These are phyloP conservation scores for Colletotrichum sp. DNA, from an alignment of 2,329 filamentous ascomycete species.

Conservation along the genomic window DNA sequence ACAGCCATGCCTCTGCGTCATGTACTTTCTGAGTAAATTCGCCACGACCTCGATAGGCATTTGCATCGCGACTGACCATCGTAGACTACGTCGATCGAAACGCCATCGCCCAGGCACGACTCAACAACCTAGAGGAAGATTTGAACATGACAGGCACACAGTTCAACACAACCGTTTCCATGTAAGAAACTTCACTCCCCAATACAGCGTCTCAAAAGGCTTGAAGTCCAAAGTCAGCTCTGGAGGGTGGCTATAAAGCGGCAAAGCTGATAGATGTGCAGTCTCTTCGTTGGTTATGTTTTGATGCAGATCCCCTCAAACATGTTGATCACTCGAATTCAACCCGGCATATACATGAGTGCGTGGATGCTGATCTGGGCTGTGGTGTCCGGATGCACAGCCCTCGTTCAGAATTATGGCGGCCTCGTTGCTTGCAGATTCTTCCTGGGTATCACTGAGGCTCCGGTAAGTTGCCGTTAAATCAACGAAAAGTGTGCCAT, in stretches of 20 bases:
- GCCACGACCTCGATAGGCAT: neutral
- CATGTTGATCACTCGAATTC: conserved; percentile 48
- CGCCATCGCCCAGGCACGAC: conserved; percentile 50
- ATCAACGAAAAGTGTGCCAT: fast-evolving
- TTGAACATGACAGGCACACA: conserved; percentile 43
- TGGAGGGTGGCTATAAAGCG: neutral
- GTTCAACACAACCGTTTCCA: conserved; percentile 41
- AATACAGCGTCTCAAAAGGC: neutral
- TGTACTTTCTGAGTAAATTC: conserved; percentile 46
- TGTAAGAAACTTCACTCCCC: conserved; percentile 25
- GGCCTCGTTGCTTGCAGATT: conserved; percentile 41
- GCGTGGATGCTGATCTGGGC: conserved; percentile 47
- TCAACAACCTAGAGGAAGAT: conserved; percentile 45
- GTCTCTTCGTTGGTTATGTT: conserved; percentile 43
- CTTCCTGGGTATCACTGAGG: conserved; percentile 44
- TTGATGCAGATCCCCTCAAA: conserved; percentile 44
- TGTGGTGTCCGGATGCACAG: conserved; percentile 40
- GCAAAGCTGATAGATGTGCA: conserved; percentile 16
- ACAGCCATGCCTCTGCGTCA: conserved; percentile 42
- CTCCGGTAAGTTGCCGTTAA: conserved; percentile 28
- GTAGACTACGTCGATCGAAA: conserved; percentile 47
- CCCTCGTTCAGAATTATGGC: conserved; percentile 36
- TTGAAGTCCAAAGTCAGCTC: neutral
- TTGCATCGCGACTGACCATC: neutral
- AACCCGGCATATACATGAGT: conserved; percentile 46